Conservation (phyloP, 148 eudicot species). For the Diospyros kaki region DNA sequence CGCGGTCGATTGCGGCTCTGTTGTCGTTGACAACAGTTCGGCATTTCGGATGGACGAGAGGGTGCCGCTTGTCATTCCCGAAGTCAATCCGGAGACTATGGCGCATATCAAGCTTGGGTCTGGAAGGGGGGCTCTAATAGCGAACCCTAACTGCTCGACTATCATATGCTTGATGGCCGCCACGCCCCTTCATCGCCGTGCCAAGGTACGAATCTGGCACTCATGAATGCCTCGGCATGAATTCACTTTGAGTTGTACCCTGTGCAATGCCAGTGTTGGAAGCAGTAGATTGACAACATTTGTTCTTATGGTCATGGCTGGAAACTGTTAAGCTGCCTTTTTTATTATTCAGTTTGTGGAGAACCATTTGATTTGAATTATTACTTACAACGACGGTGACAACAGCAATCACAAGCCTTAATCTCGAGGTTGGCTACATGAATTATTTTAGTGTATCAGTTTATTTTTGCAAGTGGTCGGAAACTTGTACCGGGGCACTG, state of each 20-base stretch:
- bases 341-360: too few relatives aligned
- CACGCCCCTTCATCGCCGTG: constrained; percentile 90
- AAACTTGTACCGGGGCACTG: too few relatives aligned
- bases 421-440: too few relatives aligned
- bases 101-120: constrained; percentile 44
- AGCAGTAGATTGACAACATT: too few relatives aligned
- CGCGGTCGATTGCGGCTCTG: constrained; percentile 62
- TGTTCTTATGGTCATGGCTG: too few relatives aligned
- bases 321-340: too few relatives aligned
- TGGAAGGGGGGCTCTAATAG: constrained; percentile 82
- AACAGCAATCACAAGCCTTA: too few relatives aligned
- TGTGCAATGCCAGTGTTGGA: background rate
- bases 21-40: constrained; percentile 95
- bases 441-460: too few relatives aligned
- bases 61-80: constrained; percentile 88
- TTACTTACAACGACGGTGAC: too few relatives aligned
- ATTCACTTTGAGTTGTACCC: background rate
- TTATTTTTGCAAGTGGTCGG: too few relatives aligned
- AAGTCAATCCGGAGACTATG: constrained; percentile 94
- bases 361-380: too few relatives aligned
- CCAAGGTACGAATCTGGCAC: constrained; percentile 49
- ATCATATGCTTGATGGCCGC: constrained; percentile 98
- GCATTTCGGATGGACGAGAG: constrained; percentile 88
- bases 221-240: background rate
- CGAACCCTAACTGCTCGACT: constrained; percentile 95